phyloP scores from a whole-genome alignment of 2,329 filamentous ascomycete genomes.

The Sporothrix globosa region DNA sequence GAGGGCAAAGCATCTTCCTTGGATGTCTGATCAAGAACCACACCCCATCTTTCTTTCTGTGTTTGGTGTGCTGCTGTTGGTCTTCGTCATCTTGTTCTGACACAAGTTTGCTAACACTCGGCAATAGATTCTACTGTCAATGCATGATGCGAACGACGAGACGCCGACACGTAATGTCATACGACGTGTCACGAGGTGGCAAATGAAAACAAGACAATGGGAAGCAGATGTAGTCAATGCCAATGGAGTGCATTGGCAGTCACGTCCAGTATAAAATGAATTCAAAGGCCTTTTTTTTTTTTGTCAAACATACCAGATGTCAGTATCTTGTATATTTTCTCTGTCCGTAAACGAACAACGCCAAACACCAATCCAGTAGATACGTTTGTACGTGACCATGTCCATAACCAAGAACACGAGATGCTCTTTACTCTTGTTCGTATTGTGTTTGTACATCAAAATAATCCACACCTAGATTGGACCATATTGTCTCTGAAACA shows the following conservation, averaged over 20 bases:
- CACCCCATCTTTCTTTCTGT: neutral
- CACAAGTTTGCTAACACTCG: conserved; percentile 29
- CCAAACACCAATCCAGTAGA: neutral
- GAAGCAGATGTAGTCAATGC: neutral
- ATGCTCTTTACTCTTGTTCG: neutral
- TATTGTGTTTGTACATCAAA: neutral
- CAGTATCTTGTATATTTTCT: neutral
- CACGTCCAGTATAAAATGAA: neutral
- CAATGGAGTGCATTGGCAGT: neutral
- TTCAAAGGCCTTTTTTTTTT: neutral
- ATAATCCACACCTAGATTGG: neutral
- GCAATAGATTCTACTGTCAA: neutral
- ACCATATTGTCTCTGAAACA: neutral
- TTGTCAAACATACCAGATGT: neutral
- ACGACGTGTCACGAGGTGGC: too few relatives aligned
- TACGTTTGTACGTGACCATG: neutral
- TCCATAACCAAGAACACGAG: neutral
- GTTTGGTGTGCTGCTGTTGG: conserved; percentile 20
- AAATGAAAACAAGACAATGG: neutral
- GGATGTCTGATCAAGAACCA: conserved; percentile 60
- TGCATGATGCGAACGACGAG: neutral
- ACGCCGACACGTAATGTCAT: neutral
- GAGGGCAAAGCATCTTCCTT: conserved; percentile 70
- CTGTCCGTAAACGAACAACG: neutral
- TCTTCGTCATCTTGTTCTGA: neutral